Evolutionary conservation across 2,329 filamentous ascomycete species (phyloP).

Genomic region (Davidsoniella australis): DNA sequence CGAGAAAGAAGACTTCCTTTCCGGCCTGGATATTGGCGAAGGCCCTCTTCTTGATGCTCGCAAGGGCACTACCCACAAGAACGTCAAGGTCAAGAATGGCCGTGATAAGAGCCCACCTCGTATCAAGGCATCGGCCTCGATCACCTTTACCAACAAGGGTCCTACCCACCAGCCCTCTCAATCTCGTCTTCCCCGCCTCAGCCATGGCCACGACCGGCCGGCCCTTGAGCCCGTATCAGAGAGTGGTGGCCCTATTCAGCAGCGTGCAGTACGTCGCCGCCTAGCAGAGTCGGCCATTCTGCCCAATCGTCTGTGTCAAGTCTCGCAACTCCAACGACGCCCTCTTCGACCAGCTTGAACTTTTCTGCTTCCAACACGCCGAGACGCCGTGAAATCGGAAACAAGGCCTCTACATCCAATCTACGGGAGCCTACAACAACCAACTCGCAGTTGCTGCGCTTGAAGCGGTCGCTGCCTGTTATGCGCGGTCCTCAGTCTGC

Average conservation of each 20-base stretch:
- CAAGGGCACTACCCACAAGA: conserved; percentile 75
- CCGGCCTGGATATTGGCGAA: conserved; percentile 72
- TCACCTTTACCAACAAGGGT: conserved; percentile 82
- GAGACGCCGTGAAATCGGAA: conserved; percentile 40
- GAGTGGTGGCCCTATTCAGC: conserved; percentile 53
- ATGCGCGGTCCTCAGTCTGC: conserved; percentile 32
- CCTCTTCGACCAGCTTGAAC: conserved; percentile 30
- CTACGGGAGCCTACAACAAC: conserved; percentile 45
- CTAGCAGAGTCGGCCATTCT: conserved; percentile 52
- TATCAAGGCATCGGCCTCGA: conserved; percentile 58
- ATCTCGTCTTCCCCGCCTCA: conserved; percentile 67
- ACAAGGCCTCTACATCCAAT: conserved; percentile 35
- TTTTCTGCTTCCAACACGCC: conserved; percentile 31
- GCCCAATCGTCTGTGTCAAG: conserved; percentile 51
- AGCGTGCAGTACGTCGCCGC: conserved; percentile 39
- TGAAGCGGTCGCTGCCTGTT: conserved; percentile 48
- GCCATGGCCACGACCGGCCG: conserved; percentile 42
- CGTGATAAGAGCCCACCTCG: conserved; percentile 52
- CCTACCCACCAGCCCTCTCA: conserved; percentile 19
- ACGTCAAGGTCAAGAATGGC: conserved; percentile 70
- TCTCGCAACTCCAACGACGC: conserved; percentile 42
- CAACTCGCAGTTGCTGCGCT: conserved; percentile 44
- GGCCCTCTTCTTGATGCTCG: conserved; percentile 64
- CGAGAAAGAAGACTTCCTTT: conserved; percentile 62
- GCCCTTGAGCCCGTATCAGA: conserved; percentile 88